phyloP scores from a whole-genome alignment of 176 grass and related monocot species.

The Calamus simplicifolius region DNA sequence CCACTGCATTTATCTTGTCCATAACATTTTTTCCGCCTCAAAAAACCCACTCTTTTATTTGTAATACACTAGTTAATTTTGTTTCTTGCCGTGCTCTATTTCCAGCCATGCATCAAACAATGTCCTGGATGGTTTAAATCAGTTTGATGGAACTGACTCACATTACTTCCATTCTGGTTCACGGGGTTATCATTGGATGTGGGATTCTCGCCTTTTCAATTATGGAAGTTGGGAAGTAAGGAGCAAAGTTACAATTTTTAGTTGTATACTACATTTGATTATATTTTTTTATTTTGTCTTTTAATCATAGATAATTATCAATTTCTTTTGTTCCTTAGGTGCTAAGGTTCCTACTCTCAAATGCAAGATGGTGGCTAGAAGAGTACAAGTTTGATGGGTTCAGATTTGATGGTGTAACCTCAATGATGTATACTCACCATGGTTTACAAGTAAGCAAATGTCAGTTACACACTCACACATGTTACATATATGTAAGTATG shows the following conservation, averaged over 20 bases:
- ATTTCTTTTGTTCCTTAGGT: slow-evolving; percentile 39
- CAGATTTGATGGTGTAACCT: slow-evolving; percentile 88
- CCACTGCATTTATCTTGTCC: too few species aligned
- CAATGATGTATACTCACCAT: slow-evolving; percentile 96
- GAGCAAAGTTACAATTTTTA: neutral
- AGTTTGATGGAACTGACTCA: slow-evolving; percentile 85
- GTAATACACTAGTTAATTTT: slow-evolving; percentile 6
- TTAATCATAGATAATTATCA: slow-evolving; percentile 1
- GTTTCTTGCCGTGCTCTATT: slow-evolving; percentile 10
- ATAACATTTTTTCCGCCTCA: neutral
- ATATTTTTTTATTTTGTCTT: slow-evolving; percentile 17
- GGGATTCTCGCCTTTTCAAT: slow-evolving; percentile 92
- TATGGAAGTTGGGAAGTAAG: slow-evolving; percentile 83
- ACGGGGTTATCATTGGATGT: slow-evolving; percentile 89
- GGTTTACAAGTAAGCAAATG: slow-evolving; percentile 58
- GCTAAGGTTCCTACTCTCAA: slow-evolving; percentile 78
- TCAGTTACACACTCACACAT: neutral
- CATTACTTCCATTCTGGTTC: slow-evolving; percentile 80
- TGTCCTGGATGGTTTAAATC: slow-evolving; percentile 75
- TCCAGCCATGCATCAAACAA: slow-evolving; percentile 83
- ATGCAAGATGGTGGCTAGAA: slow-evolving; percentile 95
- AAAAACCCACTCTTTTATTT: neutral
- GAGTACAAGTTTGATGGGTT: slow-evolving; percentile 97
- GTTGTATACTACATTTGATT: slow-evolving; percentile 3
- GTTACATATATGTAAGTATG: too few species aligned